These are phyloP conservation scores for Syzygium jambos DNA, from an alignment of 345 rosid genomes.

Conservation along the genomic window DNA sequence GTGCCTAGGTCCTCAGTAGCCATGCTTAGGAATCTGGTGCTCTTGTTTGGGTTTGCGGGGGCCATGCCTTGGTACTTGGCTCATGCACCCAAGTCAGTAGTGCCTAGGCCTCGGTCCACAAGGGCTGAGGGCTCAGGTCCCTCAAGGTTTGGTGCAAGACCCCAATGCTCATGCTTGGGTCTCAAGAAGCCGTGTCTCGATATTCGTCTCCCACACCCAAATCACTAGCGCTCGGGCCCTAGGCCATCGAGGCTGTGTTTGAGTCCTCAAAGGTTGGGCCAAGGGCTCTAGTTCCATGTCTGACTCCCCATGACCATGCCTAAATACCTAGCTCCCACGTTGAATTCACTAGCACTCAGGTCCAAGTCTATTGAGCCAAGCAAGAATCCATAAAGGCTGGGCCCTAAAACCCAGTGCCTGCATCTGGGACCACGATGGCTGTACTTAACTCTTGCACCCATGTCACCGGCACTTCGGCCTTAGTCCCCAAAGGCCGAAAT, in stretches of 20 bases:
- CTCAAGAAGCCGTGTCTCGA: not conserved
- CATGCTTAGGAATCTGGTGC: not conserved
- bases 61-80: not conserved
- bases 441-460: not conserved
- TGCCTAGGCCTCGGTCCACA: not conserved
- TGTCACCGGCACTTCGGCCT: not conserved
- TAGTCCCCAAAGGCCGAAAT: not conserved
- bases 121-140: not conserved
- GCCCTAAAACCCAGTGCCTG: not conserved
- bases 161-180: not conserved
- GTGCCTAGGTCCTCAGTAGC: not conserved
- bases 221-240: not conserved
- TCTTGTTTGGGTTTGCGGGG: accelerated
- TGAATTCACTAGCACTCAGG: not conserved
- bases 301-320: not conserved
- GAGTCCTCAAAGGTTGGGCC: not conserved
- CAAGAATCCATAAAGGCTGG: not conserved
- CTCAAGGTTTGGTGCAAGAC: not conserved
- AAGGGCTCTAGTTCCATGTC: not conserved
- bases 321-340: not conserved
- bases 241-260: not conserved
- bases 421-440: not conserved
- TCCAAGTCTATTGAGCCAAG: not conserved
- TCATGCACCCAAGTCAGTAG: not conserved
- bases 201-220: not conserved